Conservation (phyloP, 2,329 filamentous ascomycete genomes). For the Huntiella savannae region DNA sequence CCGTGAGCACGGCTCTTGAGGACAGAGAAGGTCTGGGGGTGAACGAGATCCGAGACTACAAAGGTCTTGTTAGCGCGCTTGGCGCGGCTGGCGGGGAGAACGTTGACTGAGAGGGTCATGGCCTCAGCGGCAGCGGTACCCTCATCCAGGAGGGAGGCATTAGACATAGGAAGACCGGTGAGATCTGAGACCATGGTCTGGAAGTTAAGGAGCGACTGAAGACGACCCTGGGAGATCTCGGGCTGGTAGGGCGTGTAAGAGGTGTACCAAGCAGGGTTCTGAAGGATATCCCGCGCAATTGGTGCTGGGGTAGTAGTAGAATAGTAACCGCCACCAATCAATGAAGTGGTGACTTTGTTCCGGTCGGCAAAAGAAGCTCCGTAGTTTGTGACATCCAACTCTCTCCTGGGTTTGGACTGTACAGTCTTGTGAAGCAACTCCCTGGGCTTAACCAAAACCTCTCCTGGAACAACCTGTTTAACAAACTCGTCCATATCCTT, state of each 20-base stretch:
- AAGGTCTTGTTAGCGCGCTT: conserved; percentile 63
- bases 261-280: conserved; percentile 93
- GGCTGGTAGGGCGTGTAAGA: conserved; percentile 96
- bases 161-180: conserved; percentile 70
- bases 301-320: conserved; percentile 72
- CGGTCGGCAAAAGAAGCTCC: conserved; percentile 18
- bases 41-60: conserved; percentile 63
- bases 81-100: conserved; percentile 34
- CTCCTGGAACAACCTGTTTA: conserved; percentile 59
- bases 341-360: conserved; percentile 35
- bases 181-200: conserved; percentile 84
- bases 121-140: conserved; percentile 85
- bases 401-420: conserved; percentile 25
- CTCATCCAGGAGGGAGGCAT: conserved; percentile 81
- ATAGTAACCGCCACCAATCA: conserved; percentile 80
- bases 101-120: conserved; percentile 77
- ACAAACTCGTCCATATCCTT: conserved; percentile 66
- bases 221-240: conserved; percentile 84
- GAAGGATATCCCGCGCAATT: conserved; percentile 79
- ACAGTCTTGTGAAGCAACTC: conserved; percentile 6
- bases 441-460: conserved; percentile 36
- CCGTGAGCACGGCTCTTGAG: conserved; percentile 71
- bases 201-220: conserved; percentile 87
- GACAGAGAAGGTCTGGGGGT: conserved; percentile 72
- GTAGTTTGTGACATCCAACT: conserved; percentile 36